Conservation (phyloP, 306 rosid genomes). For the Potentilla sterilis region DNA sequence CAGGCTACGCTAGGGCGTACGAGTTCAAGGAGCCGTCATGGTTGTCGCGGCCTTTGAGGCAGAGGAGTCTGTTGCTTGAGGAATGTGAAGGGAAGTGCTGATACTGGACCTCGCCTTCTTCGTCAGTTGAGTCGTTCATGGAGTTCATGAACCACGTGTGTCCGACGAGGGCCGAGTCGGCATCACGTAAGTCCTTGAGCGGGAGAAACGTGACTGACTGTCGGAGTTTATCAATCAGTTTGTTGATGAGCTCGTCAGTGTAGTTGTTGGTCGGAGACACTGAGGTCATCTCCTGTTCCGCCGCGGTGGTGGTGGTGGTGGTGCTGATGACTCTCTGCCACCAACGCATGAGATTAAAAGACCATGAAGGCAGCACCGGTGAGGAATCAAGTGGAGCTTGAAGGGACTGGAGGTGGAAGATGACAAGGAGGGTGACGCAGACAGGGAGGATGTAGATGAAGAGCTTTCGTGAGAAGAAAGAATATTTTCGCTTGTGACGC, state of each 20-base stretch:
- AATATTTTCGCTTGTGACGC: slow-evolving; percentile 5
- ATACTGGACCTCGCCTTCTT: slow-evolving; percentile 62
- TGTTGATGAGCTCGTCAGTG: neutral
- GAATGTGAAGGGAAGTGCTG: slow-evolving; percentile 60
- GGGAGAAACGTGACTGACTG: slow-evolving; percentile 61
- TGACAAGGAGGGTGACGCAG: slow-evolving; percentile 35
- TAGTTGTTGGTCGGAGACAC: neutral
- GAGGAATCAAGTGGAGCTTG: slow-evolving; percentile 21
- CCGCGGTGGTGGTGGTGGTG: neutral
- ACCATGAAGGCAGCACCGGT: slow-evolving; percentile 16
- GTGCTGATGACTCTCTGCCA: slow-evolving; percentile 30
- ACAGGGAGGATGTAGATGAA: slow-evolving; percentile 38
- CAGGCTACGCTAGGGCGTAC: slow-evolving; percentile 61
- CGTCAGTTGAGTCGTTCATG: slow-evolving; percentile 42
- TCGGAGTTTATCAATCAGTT: slow-evolving; percentile 36
- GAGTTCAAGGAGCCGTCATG: slow-evolving; percentile 71
- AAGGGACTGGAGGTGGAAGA: slow-evolving; percentile 40
- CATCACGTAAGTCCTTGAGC: slow-evolving; percentile 56
- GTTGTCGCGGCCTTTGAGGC: slow-evolving; percentile 53
- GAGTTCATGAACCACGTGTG: slow-evolving; percentile 86
- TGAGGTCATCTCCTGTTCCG: neutral
- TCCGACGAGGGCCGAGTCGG: slow-evolving; percentile 38
- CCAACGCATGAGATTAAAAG: slow-evolving; percentile 24
- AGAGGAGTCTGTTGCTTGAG: slow-evolving; percentile 41
- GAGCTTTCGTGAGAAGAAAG: slow-evolving; percentile 32